Evolutionary conservation across 2,329 filamentous ascomycete genomes (phyloP).

Genomic region (Diaporthe longicolla): DNA sequence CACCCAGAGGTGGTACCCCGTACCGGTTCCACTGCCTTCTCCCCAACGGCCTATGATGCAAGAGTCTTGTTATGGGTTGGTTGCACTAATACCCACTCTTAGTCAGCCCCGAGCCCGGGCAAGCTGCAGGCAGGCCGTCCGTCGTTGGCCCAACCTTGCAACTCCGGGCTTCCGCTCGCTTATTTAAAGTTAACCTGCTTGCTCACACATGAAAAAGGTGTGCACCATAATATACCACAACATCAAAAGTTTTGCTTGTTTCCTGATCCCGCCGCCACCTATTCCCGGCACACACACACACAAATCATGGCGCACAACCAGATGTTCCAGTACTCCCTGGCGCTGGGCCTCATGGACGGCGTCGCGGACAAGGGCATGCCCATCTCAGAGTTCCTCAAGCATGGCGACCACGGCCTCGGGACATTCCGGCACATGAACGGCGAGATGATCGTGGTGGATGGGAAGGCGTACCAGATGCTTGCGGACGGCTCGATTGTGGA

Average conservation of each 20-base stretch:
- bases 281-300: too few species aligned
- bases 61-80: slow-evolving; percentile 4
- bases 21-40: neutral
- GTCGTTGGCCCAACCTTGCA: neutral
- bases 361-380: slow-evolving; percentile 52
- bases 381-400: slow-evolving; percentile 47
- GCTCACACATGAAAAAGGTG: neutral
- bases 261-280: too few species aligned
- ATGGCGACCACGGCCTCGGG: slow-evolving; percentile 54
- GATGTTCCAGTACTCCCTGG: slow-evolving; percentile 53
- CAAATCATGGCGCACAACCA: slow-evolving; percentile 50
- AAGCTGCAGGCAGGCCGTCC: neutral
- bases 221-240: too few species aligned
- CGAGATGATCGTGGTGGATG: slow-evolving; percentile 54
- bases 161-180: slow-evolving; percentile 13
- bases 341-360: slow-evolving; percentile 54
- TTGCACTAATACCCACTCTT: slow-evolving; percentile 22
- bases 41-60: slow-evolving; percentile 3
- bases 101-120: slow-evolving; percentile 3
- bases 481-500: slow-evolving; percentile 49
- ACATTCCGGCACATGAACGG: slow-evolving; percentile 53
- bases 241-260: too few species aligned
- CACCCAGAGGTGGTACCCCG: neutral
- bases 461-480: slow-evolving; percentile 53
- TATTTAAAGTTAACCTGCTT: neutral